phyloP scores from a whole-genome alignment of 768 basidiomycete genomes.

The Gloeostereum incarnatum region DNA sequence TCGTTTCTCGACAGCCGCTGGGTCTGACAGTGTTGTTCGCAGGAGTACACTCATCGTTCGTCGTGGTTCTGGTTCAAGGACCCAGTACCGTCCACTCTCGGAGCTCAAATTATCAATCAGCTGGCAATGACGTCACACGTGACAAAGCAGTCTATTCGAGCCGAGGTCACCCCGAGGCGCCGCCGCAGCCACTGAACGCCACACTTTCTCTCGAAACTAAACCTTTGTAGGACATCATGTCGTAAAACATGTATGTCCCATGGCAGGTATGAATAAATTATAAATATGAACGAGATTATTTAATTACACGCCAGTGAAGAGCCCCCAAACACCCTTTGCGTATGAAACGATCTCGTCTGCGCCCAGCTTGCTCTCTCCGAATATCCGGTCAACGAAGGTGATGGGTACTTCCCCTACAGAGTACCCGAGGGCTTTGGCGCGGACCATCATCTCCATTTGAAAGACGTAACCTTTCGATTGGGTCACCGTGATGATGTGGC shows the following conservation, averaged over 20 bases:
- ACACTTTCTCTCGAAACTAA: too few species aligned
- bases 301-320: conserved; percentile 61
- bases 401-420: conserved; percentile 88
- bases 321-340: conserved; percentile 72
- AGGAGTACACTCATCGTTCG: conserved; percentile 61
- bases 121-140: too few species aligned
- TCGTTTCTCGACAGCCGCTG: conserved; percentile 20
- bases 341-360: conserved; percentile 85
- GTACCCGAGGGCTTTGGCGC: conserved; percentile 77
- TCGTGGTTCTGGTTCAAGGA: too few species aligned
- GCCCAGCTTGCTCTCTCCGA: conserved; percentile 88
- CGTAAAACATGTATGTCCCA: too few species aligned
- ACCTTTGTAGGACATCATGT: too few species aligned
- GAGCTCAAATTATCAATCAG: too few species aligned
- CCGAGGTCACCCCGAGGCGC: too few species aligned
- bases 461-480: conserved; percentile 90
- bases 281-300: too few species aligned
- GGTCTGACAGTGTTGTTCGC: conserved; percentile 37
- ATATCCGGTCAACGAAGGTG: conserved; percentile 90
- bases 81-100: too few species aligned
- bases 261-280: too few species aligned
- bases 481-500: conserved; percentile 76
- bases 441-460: conserved; percentile 98
- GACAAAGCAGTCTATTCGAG: too few species aligned
- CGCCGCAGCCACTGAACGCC: too few species aligned